These are phyloP conservation scores for Colletotrichum sojae DNA, from an alignment of 2,329 filamentous ascomycete genomes.

Conservation along the genomic window DNA sequence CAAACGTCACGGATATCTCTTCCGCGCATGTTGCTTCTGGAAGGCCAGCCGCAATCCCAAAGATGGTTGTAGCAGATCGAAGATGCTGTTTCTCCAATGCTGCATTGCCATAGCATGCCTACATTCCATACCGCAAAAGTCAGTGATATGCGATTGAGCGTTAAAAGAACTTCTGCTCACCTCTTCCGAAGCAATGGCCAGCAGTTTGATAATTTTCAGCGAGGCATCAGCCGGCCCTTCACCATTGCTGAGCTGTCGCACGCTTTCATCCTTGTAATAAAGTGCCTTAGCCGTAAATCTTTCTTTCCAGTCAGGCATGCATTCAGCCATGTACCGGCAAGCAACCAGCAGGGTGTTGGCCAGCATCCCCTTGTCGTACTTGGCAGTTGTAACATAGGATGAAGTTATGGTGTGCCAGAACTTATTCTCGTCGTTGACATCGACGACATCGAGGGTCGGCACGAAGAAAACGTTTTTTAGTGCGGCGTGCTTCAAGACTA, in stretches of 20 bases:
- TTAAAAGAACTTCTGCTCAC: too few species aligned
- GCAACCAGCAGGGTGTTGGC: background rate
- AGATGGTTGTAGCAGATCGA: too few species aligned
- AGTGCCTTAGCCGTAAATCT: background rate
- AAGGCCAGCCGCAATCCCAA: too few species aligned
- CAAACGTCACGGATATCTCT: too few species aligned
- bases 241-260: background rate
- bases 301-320: background rate
- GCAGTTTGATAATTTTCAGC: too few species aligned
- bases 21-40: too few species aligned
- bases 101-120: too few species aligned
- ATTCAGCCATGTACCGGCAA: background rate
- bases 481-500: background rate
- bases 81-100: too few species aligned
- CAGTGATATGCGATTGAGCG: too few species aligned
- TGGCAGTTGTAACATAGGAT: background rate
- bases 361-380: background rate
- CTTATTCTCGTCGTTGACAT: background rate
- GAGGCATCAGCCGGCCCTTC: too few species aligned
- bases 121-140: too few species aligned
- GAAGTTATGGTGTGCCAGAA: background rate
- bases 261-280: background rate
- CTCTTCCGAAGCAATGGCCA: too few species aligned
- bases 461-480: background rate
- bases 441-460: background rate